A percentile compares a stretch with the other conserved stretches of the same genome.
Conservation (phyloP, 2,329 filamentous ascomycete species). For the Xylaria sp. region DNA sequence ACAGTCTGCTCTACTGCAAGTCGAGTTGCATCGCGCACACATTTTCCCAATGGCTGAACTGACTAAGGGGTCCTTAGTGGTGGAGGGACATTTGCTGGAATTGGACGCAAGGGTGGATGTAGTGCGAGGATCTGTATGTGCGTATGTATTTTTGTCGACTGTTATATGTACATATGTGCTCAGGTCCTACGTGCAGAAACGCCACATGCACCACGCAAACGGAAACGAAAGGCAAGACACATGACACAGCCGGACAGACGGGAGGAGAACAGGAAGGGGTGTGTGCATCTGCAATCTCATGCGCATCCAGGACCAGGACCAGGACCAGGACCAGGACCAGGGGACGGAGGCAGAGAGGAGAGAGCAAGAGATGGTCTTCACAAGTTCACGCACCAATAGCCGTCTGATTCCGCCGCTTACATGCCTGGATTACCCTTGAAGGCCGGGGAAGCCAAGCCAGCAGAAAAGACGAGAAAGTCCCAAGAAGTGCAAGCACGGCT, state of each 20-base stretch:
- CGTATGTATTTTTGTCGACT: too few species aligned
- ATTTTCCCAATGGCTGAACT: not conserved
- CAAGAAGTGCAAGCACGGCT: not conserved
- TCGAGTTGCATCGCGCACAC: not conserved
- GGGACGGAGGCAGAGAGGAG: too few species aligned
- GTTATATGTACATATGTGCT: too few species aligned
- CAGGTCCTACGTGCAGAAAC: not conserved
- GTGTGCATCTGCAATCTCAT: not conserved
- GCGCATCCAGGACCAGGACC: too few species aligned
- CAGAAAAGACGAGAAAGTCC: not conserved
- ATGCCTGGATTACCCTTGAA: too few species aligned
- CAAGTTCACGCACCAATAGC: too few species aligned
- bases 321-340: too few species aligned
- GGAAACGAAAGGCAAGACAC: not conserved
- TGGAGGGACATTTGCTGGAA: not conserved
- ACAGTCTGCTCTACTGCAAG: not conserved
- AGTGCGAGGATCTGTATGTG: not conserved
- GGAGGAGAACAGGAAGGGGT: not conserved
- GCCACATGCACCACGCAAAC: not conserved
- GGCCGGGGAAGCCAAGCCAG: too few species aligned
- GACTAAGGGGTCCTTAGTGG: not conserved
- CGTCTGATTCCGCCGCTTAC: too few species aligned
- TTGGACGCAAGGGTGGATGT: not conserved
- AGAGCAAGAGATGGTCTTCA: too few species aligned
- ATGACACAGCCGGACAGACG: not conserved